Conservation (phyloP, 1,284 basidiomycete species). For the Ustilago sp. region DNA sequence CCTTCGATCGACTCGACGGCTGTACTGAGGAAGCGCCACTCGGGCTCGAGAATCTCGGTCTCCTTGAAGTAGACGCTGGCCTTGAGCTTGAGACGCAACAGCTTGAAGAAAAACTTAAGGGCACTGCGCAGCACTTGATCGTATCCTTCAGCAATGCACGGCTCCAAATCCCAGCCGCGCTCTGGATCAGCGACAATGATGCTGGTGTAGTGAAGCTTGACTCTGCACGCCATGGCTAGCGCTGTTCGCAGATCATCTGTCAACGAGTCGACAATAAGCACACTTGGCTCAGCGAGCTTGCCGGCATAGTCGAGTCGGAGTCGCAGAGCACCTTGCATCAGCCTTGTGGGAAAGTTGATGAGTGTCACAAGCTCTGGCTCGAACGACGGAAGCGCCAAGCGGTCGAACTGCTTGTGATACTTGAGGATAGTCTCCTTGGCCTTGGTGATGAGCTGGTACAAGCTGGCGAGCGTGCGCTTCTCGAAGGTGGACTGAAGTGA, state of each 20-base stretch:
- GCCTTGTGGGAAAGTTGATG: slow-evolving; percentile 92
- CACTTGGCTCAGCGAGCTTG: slow-evolving; percentile 84
- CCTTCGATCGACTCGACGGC: slow-evolving; percentile 89
- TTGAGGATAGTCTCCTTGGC: slow-evolving; percentile 89
- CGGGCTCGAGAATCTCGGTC: slow-evolving; percentile 94
- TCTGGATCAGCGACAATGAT: slow-evolving; percentile 85
- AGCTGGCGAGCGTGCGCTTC: slow-evolving; percentile 87
- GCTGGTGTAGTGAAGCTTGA: slow-evolving; percentile 92
- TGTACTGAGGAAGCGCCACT: slow-evolving; percentile 95
- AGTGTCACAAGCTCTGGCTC: slow-evolving; percentile 91
- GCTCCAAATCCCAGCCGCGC: slow-evolving; percentile 87
- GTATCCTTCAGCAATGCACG: slow-evolving; percentile 88
- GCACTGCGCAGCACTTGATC: slow-evolving; percentile 89
- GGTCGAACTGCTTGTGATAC: slow-evolving; percentile 78
- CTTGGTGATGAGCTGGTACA: slow-evolving; percentile 85
- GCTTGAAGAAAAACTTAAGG: slow-evolving; percentile 88
- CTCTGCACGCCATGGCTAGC: slow-evolving; percentile 90
- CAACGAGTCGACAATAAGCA: slow-evolving; percentile 91
- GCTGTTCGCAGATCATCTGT: slow-evolving; percentile 92
- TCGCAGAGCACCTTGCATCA: slow-evolving; percentile 90
- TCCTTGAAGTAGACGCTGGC: slow-evolving; percentile 97
- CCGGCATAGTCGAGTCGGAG: slow-evolving; percentile 90
- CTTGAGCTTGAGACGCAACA: slow-evolving; percentile 95
- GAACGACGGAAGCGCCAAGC: slow-evolving; percentile 92
- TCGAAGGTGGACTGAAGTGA: slow-evolving; percentile 93